Percentiles rank a stretch among this genome's conserved stretches.
These are phyloP conservation scores for Fusarium solani-melongenae DNA, from an alignment of 2,329 filamentous ascomycete genomes.

Conservation along the genomic window DNA sequence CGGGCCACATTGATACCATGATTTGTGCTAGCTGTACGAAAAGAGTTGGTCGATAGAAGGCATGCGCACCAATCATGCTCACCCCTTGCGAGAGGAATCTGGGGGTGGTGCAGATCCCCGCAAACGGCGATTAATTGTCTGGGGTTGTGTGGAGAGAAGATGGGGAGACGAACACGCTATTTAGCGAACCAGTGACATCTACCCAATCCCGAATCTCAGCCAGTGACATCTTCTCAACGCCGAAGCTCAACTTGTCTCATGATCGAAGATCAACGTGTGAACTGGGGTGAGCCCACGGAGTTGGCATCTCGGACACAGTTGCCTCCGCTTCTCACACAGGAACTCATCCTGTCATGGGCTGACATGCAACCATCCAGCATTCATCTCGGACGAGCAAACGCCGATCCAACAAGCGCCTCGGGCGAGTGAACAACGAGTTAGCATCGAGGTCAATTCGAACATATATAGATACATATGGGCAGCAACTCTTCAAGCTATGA, in stretches of 20 bases:
- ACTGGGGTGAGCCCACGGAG: neutral
- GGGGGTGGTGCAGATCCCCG: neutral
- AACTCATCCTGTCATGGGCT: neutral
- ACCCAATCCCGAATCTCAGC: neutral
- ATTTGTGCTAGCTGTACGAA: no score
- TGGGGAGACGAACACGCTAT: neutral
- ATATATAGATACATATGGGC: neutral
- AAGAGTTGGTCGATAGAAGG: neutral
- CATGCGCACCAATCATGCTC: neutral
- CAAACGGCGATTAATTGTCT: neutral
- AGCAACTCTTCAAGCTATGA: neutral
- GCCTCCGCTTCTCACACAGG: neutral
- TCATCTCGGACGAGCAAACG: neutral
- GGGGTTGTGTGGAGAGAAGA: neutral
- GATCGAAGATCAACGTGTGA: neutral
- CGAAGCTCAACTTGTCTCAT: neutral
- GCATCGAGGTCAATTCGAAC: neutral
- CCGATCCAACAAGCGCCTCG: neutral
- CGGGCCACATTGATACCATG: neutral
- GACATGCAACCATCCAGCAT: neutral
- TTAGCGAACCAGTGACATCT: neutral
- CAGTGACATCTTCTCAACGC: neutral
- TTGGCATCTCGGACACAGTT: neutral
- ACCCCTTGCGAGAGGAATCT: neutral
- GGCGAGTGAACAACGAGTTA: neutral